A percentile compares a stretch with the other conserved stretches of the same genome.
Evolutionary conservation across 768 basidiomycete genomes (phyloP).

Genomic region (Tulasnella sp.): DNA sequence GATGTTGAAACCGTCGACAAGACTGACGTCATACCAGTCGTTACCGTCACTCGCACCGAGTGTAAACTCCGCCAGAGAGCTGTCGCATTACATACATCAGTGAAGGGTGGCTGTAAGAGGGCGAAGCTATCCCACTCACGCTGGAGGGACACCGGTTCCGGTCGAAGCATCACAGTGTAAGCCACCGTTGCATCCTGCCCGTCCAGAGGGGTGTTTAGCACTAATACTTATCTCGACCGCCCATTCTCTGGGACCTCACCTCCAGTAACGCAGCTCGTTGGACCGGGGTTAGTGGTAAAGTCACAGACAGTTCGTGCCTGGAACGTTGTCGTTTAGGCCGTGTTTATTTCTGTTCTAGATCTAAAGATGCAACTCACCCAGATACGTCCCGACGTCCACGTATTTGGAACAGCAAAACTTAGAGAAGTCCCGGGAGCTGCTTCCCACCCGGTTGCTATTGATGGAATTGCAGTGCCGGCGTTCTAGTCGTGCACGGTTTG

Average conservation of each 20-base stretch:
- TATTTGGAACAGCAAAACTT: constrained; percentile 17
- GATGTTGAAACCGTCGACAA: constrained; percentile 17
- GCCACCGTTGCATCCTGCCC: constrained; percentile 22
- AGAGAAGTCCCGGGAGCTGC: constrained; percentile 9
- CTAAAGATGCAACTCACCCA: constrained; percentile 11
- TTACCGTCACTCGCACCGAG: constrained; percentile 5
- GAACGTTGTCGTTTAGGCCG: background rate
- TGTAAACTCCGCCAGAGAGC: constrained; percentile 17
- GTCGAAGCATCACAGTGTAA: constrained; percentile 27
- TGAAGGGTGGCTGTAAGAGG: background rate
- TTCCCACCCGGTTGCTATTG: constrained; percentile 17
- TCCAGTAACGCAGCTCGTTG: constrained; percentile 30
- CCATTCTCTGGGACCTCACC: no score
- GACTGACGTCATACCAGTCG: constrained; percentile 17
- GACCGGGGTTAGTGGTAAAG: constrained; percentile 18
- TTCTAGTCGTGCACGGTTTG: background rate
- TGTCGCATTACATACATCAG: background rate
- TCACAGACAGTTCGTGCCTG: constrained; percentile 12
- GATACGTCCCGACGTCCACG: constrained; percentile 20
- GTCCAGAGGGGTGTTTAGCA: background rate
- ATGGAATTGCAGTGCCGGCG: constrained; percentile 1
- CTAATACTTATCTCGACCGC: constrained; percentile 10
- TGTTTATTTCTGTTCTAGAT: background rate
- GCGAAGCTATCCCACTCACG: background rate
- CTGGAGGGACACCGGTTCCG: constrained; percentile 27